These are phyloP conservation scores for Clavispora carvajalis DNA, from an alignment of 805 yeast species.

Conservation along the genomic window DNA sequence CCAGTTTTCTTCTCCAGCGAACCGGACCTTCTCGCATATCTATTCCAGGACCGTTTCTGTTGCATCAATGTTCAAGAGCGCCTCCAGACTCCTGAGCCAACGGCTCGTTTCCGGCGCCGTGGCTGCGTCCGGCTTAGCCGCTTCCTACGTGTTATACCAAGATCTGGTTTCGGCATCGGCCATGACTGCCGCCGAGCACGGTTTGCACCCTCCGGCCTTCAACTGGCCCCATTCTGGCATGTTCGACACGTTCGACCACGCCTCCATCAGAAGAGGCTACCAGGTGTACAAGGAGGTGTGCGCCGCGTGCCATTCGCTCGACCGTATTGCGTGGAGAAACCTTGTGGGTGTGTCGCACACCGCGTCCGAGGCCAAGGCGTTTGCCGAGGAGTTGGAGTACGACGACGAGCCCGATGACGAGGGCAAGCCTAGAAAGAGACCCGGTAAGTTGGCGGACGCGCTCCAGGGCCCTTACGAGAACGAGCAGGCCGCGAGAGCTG, in stretches of 20 bases:
- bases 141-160: slow-evolving; percentile 76
- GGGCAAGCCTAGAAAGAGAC: slow-evolving; percentile 96
- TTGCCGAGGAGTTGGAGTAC: slow-evolving; percentile 96
- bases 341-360: slow-evolving; percentile 96
- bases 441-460: slow-evolving; percentile 95
- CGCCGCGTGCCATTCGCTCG: slow-evolving; percentile 97
- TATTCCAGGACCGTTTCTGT: slow-evolving; percentile 1
- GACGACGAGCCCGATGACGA: slow-evolving; percentile 95
- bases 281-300: slow-evolving; percentile 98
- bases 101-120: slow-evolving; percentile 58
- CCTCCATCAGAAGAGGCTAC: slow-evolving; percentile 96
- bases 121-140: slow-evolving; percentile 72
- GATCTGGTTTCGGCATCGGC: slow-evolving; percentile 87
- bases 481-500: slow-evolving; percentile 99
- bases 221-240: slow-evolving; percentile 94
- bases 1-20: not conserved
- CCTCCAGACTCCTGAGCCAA: slow-evolving; percentile 26
- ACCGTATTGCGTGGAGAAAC: slow-evolving; percentile 97
- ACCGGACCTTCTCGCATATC: slow-evolving; percentile 1
- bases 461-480: slow-evolving; percentile 94
- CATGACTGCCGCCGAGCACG: slow-evolving; percentile 98
- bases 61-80: slow-evolving; percentile 13
- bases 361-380: slow-evolving; percentile 79
- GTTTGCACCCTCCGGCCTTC: slow-evolving; percentile 90
- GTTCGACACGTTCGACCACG: slow-evolving; percentile 88